Percentiles rank a stretch among this genome's conserved stretches.
phyloP scores from a whole-genome alignment of 2,329 filamentous ascomycete species.

The Nemania sp. region DNA sequence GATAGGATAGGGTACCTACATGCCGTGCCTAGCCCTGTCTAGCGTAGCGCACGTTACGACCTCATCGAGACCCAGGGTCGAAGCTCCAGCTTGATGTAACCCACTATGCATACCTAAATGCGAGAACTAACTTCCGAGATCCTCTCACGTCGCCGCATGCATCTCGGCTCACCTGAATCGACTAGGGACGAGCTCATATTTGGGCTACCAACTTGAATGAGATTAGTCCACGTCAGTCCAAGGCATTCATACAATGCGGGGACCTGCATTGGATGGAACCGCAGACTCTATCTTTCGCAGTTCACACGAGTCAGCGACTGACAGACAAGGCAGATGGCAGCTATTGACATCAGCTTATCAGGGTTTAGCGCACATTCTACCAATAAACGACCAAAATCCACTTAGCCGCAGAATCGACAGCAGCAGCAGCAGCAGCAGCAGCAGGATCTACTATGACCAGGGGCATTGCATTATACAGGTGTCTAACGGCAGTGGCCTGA shows the following conservation, averaged over 20 bases:
- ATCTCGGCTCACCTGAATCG: slow-evolving; percentile 45
- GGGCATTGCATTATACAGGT: slow-evolving; percentile 30
- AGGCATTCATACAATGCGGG: slow-evolving; percentile 43
- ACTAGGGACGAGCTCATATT: slow-evolving; percentile 41
- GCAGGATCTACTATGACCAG: slow-evolving; percentile 30
- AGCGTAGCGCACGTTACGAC: slow-evolving; percentile 37
- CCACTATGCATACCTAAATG: slow-evolving; percentile 45
- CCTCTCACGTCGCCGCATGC: slow-evolving; percentile 46
- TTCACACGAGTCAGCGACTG: slow-evolving; percentile 20
- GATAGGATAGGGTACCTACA: slow-evolving; percentile 40
- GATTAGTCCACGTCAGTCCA: slow-evolving; percentile 42
- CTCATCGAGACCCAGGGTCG: slow-evolving; percentile 37
- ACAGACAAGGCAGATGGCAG: slow-evolving; percentile 20
- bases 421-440: slow-evolving; percentile 22
- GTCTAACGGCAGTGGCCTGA: slow-evolving; percentile 31
- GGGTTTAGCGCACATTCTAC: slow-evolving; percentile 24
- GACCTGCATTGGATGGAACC: slow-evolving; percentile 42
- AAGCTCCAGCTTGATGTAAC: slow-evolving; percentile 46
- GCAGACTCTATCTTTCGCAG: slow-evolving; percentile 20
- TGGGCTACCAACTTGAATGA: slow-evolving; percentile 40
- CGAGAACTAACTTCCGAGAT: slow-evolving; percentile 46
- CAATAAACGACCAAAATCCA: slow-evolving; percentile 23
- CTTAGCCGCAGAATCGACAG: slow-evolving; percentile 25
- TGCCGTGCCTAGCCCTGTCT: slow-evolving; percentile 39
- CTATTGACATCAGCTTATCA: slow-evolving; percentile 35